phyloP scores from a whole-genome alignment of 495 filamentous ascomycete genomes.

The Penicillium parvum region DNA sequence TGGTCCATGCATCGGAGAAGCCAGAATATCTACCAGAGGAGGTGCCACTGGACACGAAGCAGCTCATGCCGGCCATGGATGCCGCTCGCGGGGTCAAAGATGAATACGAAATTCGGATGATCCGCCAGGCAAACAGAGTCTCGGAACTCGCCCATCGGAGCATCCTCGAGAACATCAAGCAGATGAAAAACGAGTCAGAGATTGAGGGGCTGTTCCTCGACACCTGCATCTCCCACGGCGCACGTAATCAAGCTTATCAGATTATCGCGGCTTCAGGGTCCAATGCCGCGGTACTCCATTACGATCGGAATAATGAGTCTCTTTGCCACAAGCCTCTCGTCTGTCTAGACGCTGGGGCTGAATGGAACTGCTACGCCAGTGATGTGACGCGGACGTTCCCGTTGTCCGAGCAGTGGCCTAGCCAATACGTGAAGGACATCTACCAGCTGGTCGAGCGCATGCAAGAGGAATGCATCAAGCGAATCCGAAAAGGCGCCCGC shows the following conservation, averaged over 20 bases:
- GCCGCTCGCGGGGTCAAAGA: constrained; percentile 72
- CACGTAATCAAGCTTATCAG: constrained; percentile 78
- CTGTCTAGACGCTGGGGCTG: constrained; percentile 79
- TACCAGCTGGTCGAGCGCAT: constrained; percentile 76
- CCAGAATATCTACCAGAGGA: constrained; percentile 50
- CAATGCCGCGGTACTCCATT: constrained; percentile 83
- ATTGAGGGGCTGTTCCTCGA: constrained; percentile 72
- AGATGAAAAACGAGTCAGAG: constrained; percentile 71
- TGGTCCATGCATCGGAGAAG: constrained; percentile 36
- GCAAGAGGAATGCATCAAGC: constrained; percentile 71
- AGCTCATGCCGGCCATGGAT: constrained; percentile 64
- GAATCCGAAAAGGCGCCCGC: constrained; percentile 58
- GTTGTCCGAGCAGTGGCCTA: constrained; percentile 57
- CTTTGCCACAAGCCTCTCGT: constrained; percentile 65
- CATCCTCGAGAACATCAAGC: constrained; percentile 56
- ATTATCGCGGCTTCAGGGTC: constrained; percentile 75
- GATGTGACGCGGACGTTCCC: constrained; percentile 90
- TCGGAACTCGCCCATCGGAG: constrained; percentile 68
- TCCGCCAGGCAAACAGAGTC: constrained; percentile 73
- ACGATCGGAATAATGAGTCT: constrained; percentile 68
- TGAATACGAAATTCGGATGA: constrained; percentile 71
- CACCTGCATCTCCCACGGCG: constrained; percentile 64
- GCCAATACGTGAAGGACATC: constrained; percentile 58
- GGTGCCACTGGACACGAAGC: constrained; percentile 34
- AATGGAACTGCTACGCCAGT: constrained; percentile 83